phyloP scores from a whole-genome alignment of 164 flowering plant species.

The Aristolochia contorta region DNA sequence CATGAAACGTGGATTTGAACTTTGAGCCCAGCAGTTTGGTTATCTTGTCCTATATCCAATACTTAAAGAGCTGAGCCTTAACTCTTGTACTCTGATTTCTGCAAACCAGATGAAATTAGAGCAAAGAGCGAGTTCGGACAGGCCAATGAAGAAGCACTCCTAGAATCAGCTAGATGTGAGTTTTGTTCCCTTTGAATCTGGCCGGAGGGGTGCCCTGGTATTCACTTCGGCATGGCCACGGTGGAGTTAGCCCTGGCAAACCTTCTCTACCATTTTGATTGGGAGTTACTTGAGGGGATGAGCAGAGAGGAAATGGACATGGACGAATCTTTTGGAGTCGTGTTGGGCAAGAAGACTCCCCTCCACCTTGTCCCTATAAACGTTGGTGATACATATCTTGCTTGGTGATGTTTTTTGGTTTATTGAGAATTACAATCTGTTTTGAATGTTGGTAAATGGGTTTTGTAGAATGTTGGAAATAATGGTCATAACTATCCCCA shows the following conservation, averaged over 20 bases:
- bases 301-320: conserved; percentile 1
- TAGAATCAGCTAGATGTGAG: neutral
- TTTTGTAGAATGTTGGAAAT: too few species aligned
- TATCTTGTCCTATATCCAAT: conserved; percentile 72
- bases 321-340: neutral
- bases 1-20: conserved; percentile 20
- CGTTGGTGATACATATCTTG: conserved; percentile 4
- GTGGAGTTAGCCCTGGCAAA: conserved; percentile 4
- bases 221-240: neutral
- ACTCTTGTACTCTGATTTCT: conserved; percentile 31
- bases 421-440: too few species aligned
- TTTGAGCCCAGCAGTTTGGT: conserved; percentile 41
- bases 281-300: neutral
- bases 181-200: conserved; percentile 2
- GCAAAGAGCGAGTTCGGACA: too few species aligned
- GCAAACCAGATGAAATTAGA: too few species aligned
- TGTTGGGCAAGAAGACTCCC: conserved; percentile 2
- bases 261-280: neutral
- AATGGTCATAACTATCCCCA: too few species aligned
- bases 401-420: too few species aligned
- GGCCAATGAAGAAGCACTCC: neutral
- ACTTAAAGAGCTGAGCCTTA: conserved; percentile 56
- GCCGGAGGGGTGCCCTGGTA: neutral
- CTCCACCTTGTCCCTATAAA: neutral
- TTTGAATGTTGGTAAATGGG: too few species aligned